These are phyloP conservation scores for Coix lacrymajobi DNA, from an alignment of 176 grass and related monocot species.

Conservation along the genomic window DNA sequence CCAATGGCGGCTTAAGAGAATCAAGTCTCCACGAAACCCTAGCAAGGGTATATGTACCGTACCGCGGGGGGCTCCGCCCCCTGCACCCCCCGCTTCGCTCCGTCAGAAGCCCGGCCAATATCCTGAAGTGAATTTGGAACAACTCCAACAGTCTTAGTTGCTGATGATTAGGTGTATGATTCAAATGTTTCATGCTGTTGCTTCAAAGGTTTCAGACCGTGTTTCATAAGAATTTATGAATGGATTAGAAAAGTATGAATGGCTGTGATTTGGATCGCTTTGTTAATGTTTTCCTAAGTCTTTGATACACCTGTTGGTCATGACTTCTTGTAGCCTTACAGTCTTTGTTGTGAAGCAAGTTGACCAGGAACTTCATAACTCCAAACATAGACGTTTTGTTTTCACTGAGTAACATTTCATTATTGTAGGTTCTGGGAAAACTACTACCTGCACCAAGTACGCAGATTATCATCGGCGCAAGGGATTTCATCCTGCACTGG, in stretches of 20 bases:
- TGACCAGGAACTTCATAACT: not conserved
- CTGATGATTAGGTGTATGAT: not conserved
- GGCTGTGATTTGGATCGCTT: not conserved
- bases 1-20: too few relatives aligned
- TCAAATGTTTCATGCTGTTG: not conserved
- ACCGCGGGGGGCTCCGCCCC: too few relatives aligned
- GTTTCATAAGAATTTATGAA: not conserved
- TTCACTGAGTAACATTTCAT: not conserved
- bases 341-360: not conserved
- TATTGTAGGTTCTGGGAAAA: constrained; percentile 75
- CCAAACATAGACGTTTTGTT: not conserved
- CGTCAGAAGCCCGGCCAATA: too few relatives aligned
- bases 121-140: too few relatives aligned
- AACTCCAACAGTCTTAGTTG: too few relatives aligned
- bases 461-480: constrained; percentile 85
- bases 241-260: not conserved
- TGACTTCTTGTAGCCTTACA: not conserved
- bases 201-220: not conserved
- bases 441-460: constrained; percentile 90
- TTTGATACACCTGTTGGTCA: not conserved
- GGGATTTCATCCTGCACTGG: constrained; percentile 78
- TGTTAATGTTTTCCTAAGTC: not conserved
- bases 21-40: too few relatives aligned
- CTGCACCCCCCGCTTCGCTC: too few relatives aligned
- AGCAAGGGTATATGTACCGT: too few relatives aligned